Base-by-base conservation (phyloP, 2,329 filamentous ascomycete species). In the Aspergillus cejpii region DNA sequence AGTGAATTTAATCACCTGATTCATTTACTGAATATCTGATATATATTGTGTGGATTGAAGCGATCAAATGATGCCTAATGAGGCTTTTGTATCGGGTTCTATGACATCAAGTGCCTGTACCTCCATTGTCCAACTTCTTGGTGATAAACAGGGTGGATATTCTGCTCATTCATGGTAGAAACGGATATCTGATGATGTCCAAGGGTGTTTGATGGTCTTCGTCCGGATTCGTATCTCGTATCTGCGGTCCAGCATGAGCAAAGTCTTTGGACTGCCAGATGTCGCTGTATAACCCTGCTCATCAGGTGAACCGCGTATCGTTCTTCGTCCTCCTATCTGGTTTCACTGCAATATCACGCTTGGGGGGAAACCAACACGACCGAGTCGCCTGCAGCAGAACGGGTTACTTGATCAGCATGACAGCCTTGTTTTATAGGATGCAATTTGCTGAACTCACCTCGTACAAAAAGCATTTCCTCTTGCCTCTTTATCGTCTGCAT, bases 381-480 rank as follows among this genome's bases (percentile, higher is more conserved):
- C 47, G 83, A 85, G 58, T 86, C 83, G 53, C 83, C 83, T 86
- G 52, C 34, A 11, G 29, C 10, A 20, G 43, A 21, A 57, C 55
- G 15, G 58, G 66, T n/a, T 44, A 63, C 57, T 39, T 17, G 28
- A 26, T 36, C 27, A 48, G 36, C 20, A 39, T 10, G n/a, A 29
- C 2, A 20, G 23, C 23, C n/a, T 10, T 27, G 10, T 20, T n/a
- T 11, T 19, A 15, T 24, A 15, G 10, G 27, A 11, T 7, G 15
- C 11, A 28, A 26, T 29, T 15, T 3, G 40, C 20, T 17, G 12
- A n/a, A 67, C 78, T 51, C 72, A 91, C 90, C 91, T 86, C 92
- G 78, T 47, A 98, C 91, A 66, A 98, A 98, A 15, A 98, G 74
- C 92, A 98, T 98, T 66, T 97, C 92, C 34, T 89, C 94, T 68